phyloP scores from a whole-genome alignment of 129 eudicot genomes.

The Chrysanthemum makinoi region DNA sequence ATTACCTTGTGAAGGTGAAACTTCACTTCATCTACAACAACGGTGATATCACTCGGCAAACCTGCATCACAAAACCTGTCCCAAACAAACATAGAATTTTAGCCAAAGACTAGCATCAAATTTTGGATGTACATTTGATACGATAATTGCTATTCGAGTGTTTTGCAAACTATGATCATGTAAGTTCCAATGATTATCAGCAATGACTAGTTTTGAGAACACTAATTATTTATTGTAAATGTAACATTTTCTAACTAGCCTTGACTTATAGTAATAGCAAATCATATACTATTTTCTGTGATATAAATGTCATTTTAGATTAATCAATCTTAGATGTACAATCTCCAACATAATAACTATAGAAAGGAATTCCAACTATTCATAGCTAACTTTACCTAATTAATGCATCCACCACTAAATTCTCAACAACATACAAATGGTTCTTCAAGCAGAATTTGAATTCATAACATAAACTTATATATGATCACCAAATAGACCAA shows the following conservation, averaged over 20 bases:
- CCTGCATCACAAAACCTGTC: constrained; percentile 72
- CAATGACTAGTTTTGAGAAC: background rate
- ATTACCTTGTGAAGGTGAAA: constrained; percentile 88
- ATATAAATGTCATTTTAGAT: too few species aligned
- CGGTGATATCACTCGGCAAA: constrained; percentile 67
- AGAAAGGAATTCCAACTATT: too few species aligned
- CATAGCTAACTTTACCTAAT: background rate
- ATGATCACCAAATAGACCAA: constrained; percentile 22
- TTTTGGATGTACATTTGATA: background rate
- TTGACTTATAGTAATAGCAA: background rate
- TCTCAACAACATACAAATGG: constrained; percentile 1
- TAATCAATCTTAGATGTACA: too few species aligned
- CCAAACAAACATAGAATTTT: constrained; percentile 16
- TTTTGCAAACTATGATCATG: background rate
- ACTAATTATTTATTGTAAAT: background rate
- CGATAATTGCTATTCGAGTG: background rate
- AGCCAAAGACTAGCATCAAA: too few species aligned
- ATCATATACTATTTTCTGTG: too few species aligned
- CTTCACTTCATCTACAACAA: constrained; percentile 49
- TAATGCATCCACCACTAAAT: constrained; percentile 16
- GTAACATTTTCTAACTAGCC: background rate
- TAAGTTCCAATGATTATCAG: background rate
- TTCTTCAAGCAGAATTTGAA: background rate
- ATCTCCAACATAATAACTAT: background rate
- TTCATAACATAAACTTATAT: background rate